These are phyloP conservation scores for Tulasnella sp. DNA, from an alignment of 768 basidiomycete genomes.

Conservation along the genomic window DNA sequence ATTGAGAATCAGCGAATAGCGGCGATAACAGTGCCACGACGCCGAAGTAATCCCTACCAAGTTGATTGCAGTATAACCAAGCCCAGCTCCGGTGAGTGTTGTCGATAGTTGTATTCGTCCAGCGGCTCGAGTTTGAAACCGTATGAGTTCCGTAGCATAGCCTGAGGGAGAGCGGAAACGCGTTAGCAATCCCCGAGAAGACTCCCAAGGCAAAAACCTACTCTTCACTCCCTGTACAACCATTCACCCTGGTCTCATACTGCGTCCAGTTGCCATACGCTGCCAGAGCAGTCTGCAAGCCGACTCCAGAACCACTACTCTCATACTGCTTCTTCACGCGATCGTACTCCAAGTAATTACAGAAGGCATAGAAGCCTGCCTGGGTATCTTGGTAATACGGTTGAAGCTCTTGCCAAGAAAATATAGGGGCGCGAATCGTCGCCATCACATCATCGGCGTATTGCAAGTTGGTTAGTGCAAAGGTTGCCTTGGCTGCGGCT, in stretches of 20 bases:
- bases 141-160: conserved; percentile 8
- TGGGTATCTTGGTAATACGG: conserved; percentile 12
- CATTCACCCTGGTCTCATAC: conserved; percentile 5
- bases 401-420: conserved; percentile 18
- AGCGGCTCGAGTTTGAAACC: background rate
- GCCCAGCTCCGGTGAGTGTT: conserved; percentile 15
- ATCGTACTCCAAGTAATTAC: conserved; percentile 18
- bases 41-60: background rate
- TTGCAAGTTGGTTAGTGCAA: conserved; percentile 1
- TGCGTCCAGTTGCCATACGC: conserved; percentile 16
- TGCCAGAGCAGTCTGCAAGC: background rate
- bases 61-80: conserved; percentile 17
- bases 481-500: background rate
- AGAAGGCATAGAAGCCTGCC: conserved; percentile 16
- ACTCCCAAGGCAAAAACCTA: background rate
- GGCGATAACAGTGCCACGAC: background rate
- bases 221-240: conserved; percentile 8
- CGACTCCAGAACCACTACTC: background rate
- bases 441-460: conserved; percentile 19
- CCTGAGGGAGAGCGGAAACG: background rate
- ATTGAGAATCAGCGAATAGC: background rate
- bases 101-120: conserved; percentile 10
- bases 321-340: background rate
- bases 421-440: conserved; percentile 6
- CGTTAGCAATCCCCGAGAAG: background rate